Evolutionary conservation across 345 rosid species (phyloP).

Genomic region (Gossypium rotundifolium): DNA sequence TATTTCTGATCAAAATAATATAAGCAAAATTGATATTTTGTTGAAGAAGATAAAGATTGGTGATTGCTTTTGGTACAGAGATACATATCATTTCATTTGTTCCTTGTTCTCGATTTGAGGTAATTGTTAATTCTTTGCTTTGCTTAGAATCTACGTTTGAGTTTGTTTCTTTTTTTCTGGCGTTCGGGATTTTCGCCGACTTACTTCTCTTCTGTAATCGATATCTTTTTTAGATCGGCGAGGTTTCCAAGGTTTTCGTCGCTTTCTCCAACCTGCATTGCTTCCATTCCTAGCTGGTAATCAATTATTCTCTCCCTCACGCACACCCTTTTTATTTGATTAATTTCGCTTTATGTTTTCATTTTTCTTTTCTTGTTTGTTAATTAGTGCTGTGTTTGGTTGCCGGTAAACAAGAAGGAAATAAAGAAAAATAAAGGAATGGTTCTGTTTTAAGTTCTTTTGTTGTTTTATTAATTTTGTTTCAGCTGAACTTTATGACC

Average conservation of each 20-base stretch:
- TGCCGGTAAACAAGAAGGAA: conserved; percentile 9
- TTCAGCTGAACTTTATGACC: background rate
- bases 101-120: conserved; percentile 16
- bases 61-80: background rate
- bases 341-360: background rate
- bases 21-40: conserved; percentile 18
- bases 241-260: conserved; percentile 7
- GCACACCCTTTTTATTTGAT: background rate
- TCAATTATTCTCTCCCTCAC: background rate
- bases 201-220: conserved; percentile 9
- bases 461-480: background rate
- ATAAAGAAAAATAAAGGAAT: background rate
- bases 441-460: background rate
- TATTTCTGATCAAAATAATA: background rate
- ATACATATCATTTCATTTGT: background rate
- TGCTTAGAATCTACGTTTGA: conserved; percentile 51
- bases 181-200: conserved; percentile 11
- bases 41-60: background rate
- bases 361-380: background rate
- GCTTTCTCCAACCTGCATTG: conserved; percentile 23
- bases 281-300: conserved; percentile 22
- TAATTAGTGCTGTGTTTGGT: conserved; percentile 3
- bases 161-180: background rate
- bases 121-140: conserved; percentile 43
- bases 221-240: conserved; percentile 30